phyloP scores from a whole-genome alignment of 805 yeast genomes.

The Sugiyamaella valdiviana region DNA sequence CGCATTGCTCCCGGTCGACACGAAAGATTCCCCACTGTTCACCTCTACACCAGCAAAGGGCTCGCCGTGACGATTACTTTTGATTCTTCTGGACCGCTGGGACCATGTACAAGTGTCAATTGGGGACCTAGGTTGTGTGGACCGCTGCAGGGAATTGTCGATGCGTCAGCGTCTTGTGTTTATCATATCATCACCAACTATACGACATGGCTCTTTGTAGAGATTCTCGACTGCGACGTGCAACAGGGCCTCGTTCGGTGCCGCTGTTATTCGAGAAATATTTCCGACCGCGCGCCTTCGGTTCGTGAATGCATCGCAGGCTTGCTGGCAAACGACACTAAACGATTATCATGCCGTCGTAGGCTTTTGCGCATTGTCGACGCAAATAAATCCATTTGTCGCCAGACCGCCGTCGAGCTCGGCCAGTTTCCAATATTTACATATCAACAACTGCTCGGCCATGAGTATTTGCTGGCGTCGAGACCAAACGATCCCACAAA shows the following conservation, averaged over 20 bases:
- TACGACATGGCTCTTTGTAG: conserved; percentile 12
- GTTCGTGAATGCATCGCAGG: conserved; percentile 11
- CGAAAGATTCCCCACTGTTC: background rate
- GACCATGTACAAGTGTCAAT: too few relatives aligned
- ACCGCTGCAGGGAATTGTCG: background rate
- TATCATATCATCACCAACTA: conserved; percentile 12
- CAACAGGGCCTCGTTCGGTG: background rate
- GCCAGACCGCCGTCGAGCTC: background rate
- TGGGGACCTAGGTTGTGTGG: background rate
- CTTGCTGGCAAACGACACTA: background rate
- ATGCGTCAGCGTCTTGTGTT: background rate
- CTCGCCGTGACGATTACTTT: too few relatives aligned
- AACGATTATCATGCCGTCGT: background rate
- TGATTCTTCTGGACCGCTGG: too few relatives aligned
- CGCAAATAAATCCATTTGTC: background rate
- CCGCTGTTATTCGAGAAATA: conserved; percentile 3
- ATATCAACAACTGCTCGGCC: background rate
- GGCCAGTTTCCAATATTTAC: background rate
- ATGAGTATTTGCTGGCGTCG: background rate
- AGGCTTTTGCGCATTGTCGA: background rate
- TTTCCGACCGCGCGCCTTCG: conserved; percentile 6
- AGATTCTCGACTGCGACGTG: background rate
- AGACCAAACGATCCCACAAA: background rate
- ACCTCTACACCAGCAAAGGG: too few relatives aligned
- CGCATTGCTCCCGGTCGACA: background rate